Evolutionary conservation across 768 basidiomycete genomes (phyloP).

Genomic region (Lactarius hatsudake): DNA sequence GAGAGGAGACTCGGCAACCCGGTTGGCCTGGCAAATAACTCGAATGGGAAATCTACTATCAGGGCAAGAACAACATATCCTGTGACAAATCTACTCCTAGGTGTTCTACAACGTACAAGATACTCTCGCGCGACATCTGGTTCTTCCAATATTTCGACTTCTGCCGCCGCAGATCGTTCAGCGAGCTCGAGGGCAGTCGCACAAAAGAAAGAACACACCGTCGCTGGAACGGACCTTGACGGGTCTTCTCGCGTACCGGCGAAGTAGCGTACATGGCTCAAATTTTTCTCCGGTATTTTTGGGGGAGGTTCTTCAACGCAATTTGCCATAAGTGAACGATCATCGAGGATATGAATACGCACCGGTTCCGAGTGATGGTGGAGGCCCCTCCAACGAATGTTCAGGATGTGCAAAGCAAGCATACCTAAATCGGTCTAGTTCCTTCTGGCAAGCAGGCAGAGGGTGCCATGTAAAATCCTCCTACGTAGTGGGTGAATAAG

Average conservation of each 20-base stretch:
- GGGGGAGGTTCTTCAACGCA: slow-evolving; percentile 17
- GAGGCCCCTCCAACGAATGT: slow-evolving; percentile 41
- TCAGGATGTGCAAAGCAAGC: slow-evolving; percentile 66
- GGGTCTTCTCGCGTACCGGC: background rate
- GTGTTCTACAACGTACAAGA: slow-evolving; percentile 27
- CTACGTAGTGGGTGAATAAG: slow-evolving; percentile 38
- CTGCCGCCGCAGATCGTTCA: slow-evolving; percentile 2
- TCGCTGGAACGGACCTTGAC: slow-evolving; percentile 7
- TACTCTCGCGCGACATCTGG: slow-evolving; percentile 15
- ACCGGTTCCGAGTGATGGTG: slow-evolving; percentile 3
- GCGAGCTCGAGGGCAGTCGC: background rate
- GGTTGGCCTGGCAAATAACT: background rate
- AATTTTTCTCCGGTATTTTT: slow-evolving; percentile 1
- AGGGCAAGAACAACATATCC: slow-evolving; percentile 27
- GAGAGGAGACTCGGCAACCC: too few species aligned
- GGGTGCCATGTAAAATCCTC: slow-evolving; percentile 79
- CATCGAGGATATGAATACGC: background rate
- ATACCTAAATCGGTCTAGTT: slow-evolving; percentile 69
- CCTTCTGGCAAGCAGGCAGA: slow-evolving; percentile 51
- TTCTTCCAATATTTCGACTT: slow-evolving; percentile 27
- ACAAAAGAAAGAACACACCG: slow-evolving; percentile 7
- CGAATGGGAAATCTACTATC: background rate
- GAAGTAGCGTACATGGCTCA: slow-evolving; percentile 9
- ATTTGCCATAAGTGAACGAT: background rate
- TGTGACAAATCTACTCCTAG: slow-evolving; percentile 31